Base-by-base conservation (phyloP, 2,329 filamentous ascomycete genomes). In the Paraphoma chrysanthemicola region DNA sequence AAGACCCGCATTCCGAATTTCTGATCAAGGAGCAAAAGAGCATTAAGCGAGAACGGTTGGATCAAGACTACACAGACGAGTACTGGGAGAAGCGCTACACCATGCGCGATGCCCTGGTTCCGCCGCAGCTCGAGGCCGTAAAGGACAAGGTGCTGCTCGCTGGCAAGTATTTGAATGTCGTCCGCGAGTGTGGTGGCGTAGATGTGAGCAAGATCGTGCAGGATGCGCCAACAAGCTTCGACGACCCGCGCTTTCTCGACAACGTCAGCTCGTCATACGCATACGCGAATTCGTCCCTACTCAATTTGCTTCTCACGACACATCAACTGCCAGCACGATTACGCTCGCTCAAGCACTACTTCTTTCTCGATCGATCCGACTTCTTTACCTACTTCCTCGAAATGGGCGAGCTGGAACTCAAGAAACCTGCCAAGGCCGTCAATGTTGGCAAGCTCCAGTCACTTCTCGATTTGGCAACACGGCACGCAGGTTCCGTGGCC, bases 81-180 rank as follows among this genome's bases (percentile, higher is more conserved):
- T 99, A 99, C 77, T 99, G 95, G 95, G 95, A 99, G 75, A 92
- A 96, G 71, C 86, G 95, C 61, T 99, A 99, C 73, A 98, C 95
- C 4, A 90, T 99, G 60, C 89, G 95, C 56, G 92, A 97, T 59
- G 88, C 92, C 47, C 91, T 97, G 57, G 89, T 98, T 1, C 95
- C 95, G 3, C 93, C 94, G 8, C 95, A 99, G 73, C 85, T 99
- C 4, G 90, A 95, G 72, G 88, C 86, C 29, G 90, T 98, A 64
- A 95, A 95, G 73, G 93, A 96, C 66, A 97, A 97, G 77, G 94
- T 98, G 1, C 83, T 99, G 2, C 83, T 99, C 33, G 95, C 95
- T 16, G 95, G 95, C 39, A 99, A 99, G 76, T 99, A 99, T 73
- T 86, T 99, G 49, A 99, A 99, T 66, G 95, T 99, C 3, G 95